Conservation (phyloP, 2,329 filamentous ascomycete species). For the Elsinoe arachidis region DNA sequence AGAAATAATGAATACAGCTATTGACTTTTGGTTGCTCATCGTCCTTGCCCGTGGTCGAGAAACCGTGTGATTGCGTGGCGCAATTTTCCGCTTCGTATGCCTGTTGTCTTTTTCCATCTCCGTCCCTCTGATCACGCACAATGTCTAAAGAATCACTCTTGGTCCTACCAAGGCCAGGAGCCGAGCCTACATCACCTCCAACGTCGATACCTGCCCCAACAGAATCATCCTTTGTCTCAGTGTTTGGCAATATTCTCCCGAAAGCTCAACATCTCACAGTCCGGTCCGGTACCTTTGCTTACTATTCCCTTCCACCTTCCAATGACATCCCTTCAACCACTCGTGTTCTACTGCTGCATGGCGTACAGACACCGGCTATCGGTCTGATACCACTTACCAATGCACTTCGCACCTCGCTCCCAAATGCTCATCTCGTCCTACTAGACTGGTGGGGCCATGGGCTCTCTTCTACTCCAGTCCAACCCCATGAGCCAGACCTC, state of each 20-base stretch:
- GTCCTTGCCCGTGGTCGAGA: too few relatives aligned
- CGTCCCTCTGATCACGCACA: neutral
- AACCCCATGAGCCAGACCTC: slow-evolving; percentile 33
- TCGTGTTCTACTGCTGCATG: slow-evolving; percentile 40
- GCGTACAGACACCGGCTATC: slow-evolving; percentile 44
- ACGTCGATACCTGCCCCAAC: slow-evolving; percentile 28
- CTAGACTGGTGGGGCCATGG: slow-evolving; percentile 49
- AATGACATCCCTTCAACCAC: neutral
- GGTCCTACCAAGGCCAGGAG: slow-evolving; percentile 25
- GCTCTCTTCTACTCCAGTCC: slow-evolving; percentile 40
- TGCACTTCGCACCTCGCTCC: slow-evolving; percentile 29
- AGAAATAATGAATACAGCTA: too few relatives aligned
- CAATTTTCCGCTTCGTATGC: neutral
- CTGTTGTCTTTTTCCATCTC: neutral
- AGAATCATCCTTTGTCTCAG: slow-evolving; percentile 29
- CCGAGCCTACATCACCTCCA: neutral
- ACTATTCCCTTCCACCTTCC: slow-evolving; percentile 30
- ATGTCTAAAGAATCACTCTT: neutral
- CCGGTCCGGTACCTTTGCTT: slow-evolving; percentile 31
- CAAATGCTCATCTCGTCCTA: slow-evolving; percentile 34
- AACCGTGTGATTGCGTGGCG: neutral
- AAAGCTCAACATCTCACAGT: slow-evolving; percentile 29
- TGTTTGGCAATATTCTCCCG: slow-evolving; percentile 35
- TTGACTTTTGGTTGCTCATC: too few relatives aligned
- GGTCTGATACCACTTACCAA: slow-evolving; percentile 38